Conservation (phyloP, 177 flowering plant species). For the Tripterygium wilfordii region DNA sequence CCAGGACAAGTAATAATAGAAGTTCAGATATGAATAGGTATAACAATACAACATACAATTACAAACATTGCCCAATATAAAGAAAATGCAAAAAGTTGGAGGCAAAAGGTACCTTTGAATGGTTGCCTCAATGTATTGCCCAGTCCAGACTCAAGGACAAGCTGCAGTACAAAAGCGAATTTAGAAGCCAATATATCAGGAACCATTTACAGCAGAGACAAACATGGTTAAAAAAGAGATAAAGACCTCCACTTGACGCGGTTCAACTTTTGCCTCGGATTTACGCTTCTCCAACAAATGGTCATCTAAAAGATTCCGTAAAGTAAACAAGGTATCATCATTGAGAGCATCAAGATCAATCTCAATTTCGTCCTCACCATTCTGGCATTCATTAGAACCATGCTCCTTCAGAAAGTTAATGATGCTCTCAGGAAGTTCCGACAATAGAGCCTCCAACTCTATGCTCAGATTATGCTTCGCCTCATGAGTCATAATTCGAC, state of each 20-base stretch:
- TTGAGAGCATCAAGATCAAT: conserved; percentile 37
- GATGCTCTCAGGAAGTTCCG: conserved; percentile 37
- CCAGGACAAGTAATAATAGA: no score
- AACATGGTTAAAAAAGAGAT: no score
- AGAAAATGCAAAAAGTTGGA: not conserved
- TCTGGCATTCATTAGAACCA: conserved; percentile 18
- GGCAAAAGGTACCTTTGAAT: conserved; percentile 37
- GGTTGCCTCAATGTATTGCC: conserved; percentile 51
- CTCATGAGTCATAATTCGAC: conserved; percentile 21
- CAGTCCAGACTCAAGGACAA: conserved; percentile 47
- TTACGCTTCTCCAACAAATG: conserved; percentile 38
- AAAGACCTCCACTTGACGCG: conserved; percentile 29
- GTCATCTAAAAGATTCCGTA: conserved; percentile 66
- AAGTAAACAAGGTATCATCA: conserved; percentile 30
- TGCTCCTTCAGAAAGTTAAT: conserved; percentile 33
- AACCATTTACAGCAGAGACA: no score
- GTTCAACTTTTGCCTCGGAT: conserved; percentile 26
- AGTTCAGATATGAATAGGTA: no score
- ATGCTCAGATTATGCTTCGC: conserved; percentile 29
- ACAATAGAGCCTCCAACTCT: conserved; percentile 29
- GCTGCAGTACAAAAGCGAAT: conserved; percentile 37
- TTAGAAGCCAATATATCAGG: no score
- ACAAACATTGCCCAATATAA: not conserved
- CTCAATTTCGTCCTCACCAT: conserved; percentile 35
- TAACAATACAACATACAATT: no score